Evolutionary conservation across 306 rosid genomes (phyloP).

Genomic region (cucumber (Cucumis sativus)): DNA sequence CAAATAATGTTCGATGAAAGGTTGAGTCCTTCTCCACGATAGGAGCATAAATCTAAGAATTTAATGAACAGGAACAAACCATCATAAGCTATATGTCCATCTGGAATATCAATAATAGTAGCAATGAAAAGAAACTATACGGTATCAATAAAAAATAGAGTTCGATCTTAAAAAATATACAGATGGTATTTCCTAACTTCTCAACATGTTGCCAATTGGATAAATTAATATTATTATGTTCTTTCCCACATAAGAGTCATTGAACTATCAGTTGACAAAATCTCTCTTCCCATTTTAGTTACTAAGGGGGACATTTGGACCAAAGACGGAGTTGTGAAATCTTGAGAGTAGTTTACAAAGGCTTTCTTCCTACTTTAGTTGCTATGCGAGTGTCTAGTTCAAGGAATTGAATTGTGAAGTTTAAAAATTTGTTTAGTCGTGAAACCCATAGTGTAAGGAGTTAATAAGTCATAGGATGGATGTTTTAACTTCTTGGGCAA

Average conservation of each 20-base stretch:
- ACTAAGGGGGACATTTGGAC: not conserved
- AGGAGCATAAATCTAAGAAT: conserved; percentile 61
- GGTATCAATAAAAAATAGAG: not conserved
- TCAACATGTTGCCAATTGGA: not conserved
- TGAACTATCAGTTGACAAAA: not conserved
- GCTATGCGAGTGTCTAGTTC: no score
- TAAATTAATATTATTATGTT: not conserved
- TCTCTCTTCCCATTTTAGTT: not conserved
- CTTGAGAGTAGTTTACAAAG: not conserved
- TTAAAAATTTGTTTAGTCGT: no score
- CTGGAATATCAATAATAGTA: not conserved
- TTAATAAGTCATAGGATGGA: no score
- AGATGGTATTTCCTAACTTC: not conserved
- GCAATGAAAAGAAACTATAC: not conserved
- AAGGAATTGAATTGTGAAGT: no score
- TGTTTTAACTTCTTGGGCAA: no score
- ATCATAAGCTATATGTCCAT: not conserved
- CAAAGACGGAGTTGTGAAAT: no score
- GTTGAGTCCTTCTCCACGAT: conserved; percentile 40
- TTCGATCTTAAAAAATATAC: not conserved
- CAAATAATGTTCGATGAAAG: conserved; percentile 69
- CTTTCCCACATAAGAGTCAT: not conserved
- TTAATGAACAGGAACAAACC: not conserved
- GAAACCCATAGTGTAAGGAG: no score
- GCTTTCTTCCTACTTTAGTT: not conserved